phyloP scores from a whole-genome alignment of 2,329 filamentous ascomycete species.

The Cercospora berteroae region DNA sequence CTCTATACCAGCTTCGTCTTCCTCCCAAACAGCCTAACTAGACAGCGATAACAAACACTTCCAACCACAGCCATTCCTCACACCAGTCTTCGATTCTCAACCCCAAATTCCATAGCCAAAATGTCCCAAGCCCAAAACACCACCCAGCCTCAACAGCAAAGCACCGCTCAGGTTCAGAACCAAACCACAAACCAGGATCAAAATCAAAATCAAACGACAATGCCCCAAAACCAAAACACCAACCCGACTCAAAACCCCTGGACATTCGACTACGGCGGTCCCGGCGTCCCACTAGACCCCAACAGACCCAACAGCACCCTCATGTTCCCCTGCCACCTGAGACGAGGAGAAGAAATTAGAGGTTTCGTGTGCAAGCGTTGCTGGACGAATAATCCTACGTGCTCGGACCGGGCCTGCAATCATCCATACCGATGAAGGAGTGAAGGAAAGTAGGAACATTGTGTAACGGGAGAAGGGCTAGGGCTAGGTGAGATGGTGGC shows the following conservation, averaged over 20 bases:
- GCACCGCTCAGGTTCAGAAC: too few species aligned
- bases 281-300: neutral
- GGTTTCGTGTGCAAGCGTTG: neutral
- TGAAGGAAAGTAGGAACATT: neutral
- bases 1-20: neutral
- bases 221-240: neutral
- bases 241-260: neutral
- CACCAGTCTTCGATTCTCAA: too few species aligned
- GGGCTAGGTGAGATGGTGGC: neutral
- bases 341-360: neutral
- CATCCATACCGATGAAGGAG: neutral
- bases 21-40: too few species aligned
- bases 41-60: too few species aligned
- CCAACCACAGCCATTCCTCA: too few species aligned
- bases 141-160: too few species aligned
- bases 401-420: neutral
- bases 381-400: neutral
- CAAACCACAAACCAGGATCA: too few species aligned
- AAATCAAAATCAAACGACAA: too few species aligned
- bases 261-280: neutral
- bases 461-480: neutral
- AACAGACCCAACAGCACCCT: neutral
- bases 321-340: neutral
- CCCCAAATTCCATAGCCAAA: too few species aligned
- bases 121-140: too few species aligned